Evolutionary conservation across 306 rosid genomes (phyloP), one percentile per base, ranked within the genome.

Genomic region (Glycine soja): DNA sequence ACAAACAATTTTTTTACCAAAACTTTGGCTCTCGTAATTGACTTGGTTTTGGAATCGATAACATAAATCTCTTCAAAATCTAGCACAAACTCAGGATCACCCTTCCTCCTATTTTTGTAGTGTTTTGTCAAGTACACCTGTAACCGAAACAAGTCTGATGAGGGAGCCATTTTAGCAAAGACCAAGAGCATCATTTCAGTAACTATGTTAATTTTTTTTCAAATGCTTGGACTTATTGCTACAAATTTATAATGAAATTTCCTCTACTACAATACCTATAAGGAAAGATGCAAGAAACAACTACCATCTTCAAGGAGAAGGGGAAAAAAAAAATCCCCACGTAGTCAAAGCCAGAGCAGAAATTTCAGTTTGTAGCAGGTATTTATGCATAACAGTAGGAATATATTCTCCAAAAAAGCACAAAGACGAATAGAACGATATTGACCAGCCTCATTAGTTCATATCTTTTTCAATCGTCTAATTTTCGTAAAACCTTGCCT

Each of bases 11-110:
- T 6, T 6, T 90, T 91, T 86, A 94, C 98, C 90, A 92, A 50
- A 75, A 92, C 87, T 91, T 83, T 95, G 47, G 97, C 99, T 86
- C 99, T 87, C 63, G 92, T 91, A 43, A 95, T 91, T 46, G 99
- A 95, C 86, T 92, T 95, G 47, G 95, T 88, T 78, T 85, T 93
- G 81, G 99, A 95, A 82, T 95, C 95, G 69, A 95, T 89, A 6
- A 92, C 88, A 77, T 95, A 95, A 74, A 93, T 93, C 88, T 95
- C 97, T 86, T 95, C 99, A 9, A 95, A 95, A 80, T 95, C 99
- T 56, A 95, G 87, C 78, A 95, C 91, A 67, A 95, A 95, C 77
- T 95, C 98, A 0, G 92, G 92, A 74, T 92, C 98, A 15, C 89
- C 87, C 72, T 83, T 52, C 81, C 97, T 87, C 74, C 97, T 85